Evolutionary conservation across 352 stramenopile genomes (phyloP), one percentile per base, ranked within the genome.

Genomic region (Phytophthora sp.): DNA sequence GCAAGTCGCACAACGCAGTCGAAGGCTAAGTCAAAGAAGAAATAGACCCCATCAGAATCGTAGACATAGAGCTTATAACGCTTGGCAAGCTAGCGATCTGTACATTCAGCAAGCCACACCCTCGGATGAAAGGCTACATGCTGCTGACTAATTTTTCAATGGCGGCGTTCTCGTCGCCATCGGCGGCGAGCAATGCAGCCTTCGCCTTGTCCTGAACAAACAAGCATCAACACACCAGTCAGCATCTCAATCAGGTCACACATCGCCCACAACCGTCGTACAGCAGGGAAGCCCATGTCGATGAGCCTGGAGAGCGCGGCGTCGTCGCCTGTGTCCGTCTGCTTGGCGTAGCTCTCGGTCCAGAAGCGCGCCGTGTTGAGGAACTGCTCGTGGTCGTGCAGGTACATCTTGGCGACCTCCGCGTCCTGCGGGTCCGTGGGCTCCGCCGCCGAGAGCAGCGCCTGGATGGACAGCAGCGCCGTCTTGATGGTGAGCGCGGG

Each of bases 401-500:
- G 81, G 70, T 99, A 99, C 96, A 99, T 99, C 52, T 94, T 93
- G 26, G 95, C 96, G 35, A 99, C 96, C 70, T 98, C 88, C 3
- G 96, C 96, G 73, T 99, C 96, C 70, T 98, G 90, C n/a, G 90
- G 90, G 53, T 96, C 88, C 7, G 71, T 86, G 0, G 97, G 97
- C 65, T 99, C 95, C 2, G 97, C 91, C 0, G 94, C 94, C 28
- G 93, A 99, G 17, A 99, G 82, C 28, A 99, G 82, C 32, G 97
- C 97, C 62, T 98, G 95, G 52, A 99, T 94, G 5, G 88, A 98
- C 18, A 99, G 66, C 24, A 99, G 70, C 41, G 95, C 96, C 35
- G 97, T 99, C 74, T 99, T 99, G 66, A 99, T 99, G 20, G 96
- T 99, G 42, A 99, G 63, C 21, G 97, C 97, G 4, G 97, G 97